Base-by-base conservation (phyloP, 805 yeast genomes). In the Candida anglica region DNA sequence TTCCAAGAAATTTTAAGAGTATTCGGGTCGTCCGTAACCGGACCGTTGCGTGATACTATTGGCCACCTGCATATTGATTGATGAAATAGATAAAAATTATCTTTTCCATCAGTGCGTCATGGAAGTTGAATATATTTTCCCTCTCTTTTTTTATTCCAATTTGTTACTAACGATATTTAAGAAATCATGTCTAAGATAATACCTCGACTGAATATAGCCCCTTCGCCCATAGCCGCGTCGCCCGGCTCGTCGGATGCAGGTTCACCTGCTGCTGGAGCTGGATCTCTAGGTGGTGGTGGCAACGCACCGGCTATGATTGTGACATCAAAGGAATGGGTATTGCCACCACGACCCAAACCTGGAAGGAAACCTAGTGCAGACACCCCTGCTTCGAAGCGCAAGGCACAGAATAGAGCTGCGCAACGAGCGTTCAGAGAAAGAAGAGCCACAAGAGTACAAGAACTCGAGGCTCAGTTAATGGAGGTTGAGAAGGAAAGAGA, bases 391-490 rank as follows among this genome's bases (percentile, higher is more conserved):
- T 77, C 82, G 15, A 85, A 86, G 56, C 65, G 96, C 34, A 86
- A 86, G 58, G 95, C 95, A 3, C 96, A 85, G 57, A 88, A 88
- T 53, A 66, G 96, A 38, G 95, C 93, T n/a, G 95, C 96, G 15
- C 95, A 89, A 65, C 54, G 95, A 38, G 94, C 97, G 2, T 86
- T 86, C 62, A 65, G 96, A 43, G 94, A 87, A 55, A 70, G 96
- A 43, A 66, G 94, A 47, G 94, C 96, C 14, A 83, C 84, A 20
- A 63, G 88, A 33, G 86, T 87, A 6, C 78, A 77, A 38, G 94
- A 84, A 52, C 66, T 89, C 35, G 95, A 86, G 53, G 75, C 71
- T 33, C 78, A 77, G 56, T 68, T 82, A 37, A 63, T 72, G 52
- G 84, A 75, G 48, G 71, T 80, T 33, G 91, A 83, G 57, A 72